Evolutionary conservation across 2,329 filamentous ascomycete species (phyloP), one percentile per base, ranked within the genome.

Genomic region (Fusarium luffae): DNA sequence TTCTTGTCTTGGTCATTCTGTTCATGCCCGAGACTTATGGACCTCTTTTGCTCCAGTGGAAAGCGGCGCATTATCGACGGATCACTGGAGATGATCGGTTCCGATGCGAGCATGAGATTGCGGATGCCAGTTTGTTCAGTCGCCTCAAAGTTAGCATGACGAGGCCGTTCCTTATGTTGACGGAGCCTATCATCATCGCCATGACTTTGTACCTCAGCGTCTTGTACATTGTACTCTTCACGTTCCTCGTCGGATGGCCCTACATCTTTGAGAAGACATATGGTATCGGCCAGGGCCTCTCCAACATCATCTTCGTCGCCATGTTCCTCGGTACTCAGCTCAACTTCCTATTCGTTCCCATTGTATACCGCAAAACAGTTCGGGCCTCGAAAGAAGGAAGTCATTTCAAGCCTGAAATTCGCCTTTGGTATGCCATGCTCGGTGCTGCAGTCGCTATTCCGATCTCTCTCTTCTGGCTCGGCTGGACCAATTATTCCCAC

Each of bases 11-110:
- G 40, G 86, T 92, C 34, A 74, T 88, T 25, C 73, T 89, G 18
- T 82, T 89, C 48, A 88, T 92, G 54, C 90, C 90, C 3, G 90
- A 92, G 76, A 92, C 90, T 0, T 92, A 91, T 67, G 85, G 75
- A 4, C 78, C 77, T 34, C 49, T 90, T 16, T 78, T 92, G 5
- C 77, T 92, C 32, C 84, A 87, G 58, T 82, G 82, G 65, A 92
- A 91, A 72, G 90, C 90, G 4, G 79, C 81, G 28, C 84, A 84
- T 67, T 79, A 90, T 58, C 85, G 90, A 48, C 79, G 84, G 69
- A 85, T 89, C 65, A 92, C 88, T 0, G 87, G 88, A 6, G 86
- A 91, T 63, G 78, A 83, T n/a, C 81, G 85, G 48, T 92, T 86
- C 79, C 82, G 84, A 54, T 90, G 89, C 11, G 86, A 89, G 9